Conservation (phyloP, 805 yeast species). For the Candida endomychidarum region DNA sequence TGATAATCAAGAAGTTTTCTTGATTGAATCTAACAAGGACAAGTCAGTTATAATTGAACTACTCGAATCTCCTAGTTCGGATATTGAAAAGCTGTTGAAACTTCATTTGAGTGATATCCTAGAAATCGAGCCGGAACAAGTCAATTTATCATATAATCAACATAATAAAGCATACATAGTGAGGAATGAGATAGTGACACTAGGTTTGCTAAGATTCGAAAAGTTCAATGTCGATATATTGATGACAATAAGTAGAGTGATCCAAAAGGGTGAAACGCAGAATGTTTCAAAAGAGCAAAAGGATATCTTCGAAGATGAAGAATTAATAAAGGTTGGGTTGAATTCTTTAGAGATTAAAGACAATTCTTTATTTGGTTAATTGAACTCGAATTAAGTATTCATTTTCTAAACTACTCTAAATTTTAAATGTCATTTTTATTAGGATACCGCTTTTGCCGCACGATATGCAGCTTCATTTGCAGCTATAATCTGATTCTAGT, state of each 20-base stretch:
- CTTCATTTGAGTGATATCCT: conserved; percentile 58
- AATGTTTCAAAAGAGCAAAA: neutral
- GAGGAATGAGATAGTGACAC: neutral
- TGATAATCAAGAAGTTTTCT: conserved; percentile 90
- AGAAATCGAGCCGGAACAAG: conserved; percentile 18
- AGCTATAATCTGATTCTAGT: neutral
- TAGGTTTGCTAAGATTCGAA: conserved; percentile 46
- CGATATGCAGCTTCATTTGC: neutral
- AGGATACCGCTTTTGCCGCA: neutral
- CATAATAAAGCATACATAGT: neutral
- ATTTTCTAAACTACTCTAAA: neutral
- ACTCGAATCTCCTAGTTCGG: conserved; percentile 43
- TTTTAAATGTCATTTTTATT: neutral
- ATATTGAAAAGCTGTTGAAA: conserved; percentile 43
- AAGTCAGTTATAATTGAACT: conserved; percentile 66
- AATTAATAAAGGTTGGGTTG: conserved; percentile 3
- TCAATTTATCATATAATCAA: conserved; percentile 1
- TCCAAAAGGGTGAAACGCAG: neutral
- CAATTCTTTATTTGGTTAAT: conserved; percentile 43
- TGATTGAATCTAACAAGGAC: conserved; percentile 43
- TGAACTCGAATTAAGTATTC: neutral
- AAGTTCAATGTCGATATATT: conserved; percentile 52
- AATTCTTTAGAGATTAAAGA: conserved; percentile 35
- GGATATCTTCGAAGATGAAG: conserved; percentile 7
- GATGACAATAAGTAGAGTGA: conserved; percentile 7